Evolutionary conservation across 129 eudicot genomes (phyloP), one percentile per base, ranked within the genome.

Genomic region (Scalesia atractyloides): DNA sequence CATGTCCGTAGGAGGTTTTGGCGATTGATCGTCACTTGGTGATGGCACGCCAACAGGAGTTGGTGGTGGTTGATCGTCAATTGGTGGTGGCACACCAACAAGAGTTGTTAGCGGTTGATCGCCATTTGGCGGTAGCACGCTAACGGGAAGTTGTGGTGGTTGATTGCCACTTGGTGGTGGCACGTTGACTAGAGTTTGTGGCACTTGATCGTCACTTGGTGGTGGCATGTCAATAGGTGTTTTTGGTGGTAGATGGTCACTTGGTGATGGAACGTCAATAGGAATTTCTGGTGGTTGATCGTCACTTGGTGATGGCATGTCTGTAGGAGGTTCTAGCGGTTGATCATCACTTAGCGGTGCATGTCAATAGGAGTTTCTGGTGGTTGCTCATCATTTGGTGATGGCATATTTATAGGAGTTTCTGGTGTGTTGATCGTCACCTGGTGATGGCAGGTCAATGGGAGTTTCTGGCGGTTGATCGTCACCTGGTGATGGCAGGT

Each of bases 381-480:
- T 6, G 44, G 66, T 60, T 60, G 20, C 14, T 30, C 44, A 0
- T 30, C 19, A 60, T 0, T 60, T 6, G 66, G 44, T 60, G 66
- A 41, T 15, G 43, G 18, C 44, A 60, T 2, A 19, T 26, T 5
- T 4, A 33, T 2, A 1, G 43, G 44, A 19, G 64, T 39, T 41
- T 64, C 16, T 41, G 79, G 47, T 12, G 76, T n/a, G 77, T 73
- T 60, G 17, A 44, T 60, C 49, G 0, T 73, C 59, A 16, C 12
- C 1, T 9, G 36, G 50, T 49, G 69, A 14, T 53, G 47, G 79
- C 52, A 54, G 65, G 46, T 37, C 41, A n/a, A 13, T 65, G 5
- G 79, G 66, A n/a, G 72, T 66, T 53, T 66, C n/a, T 15, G 79
- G 57, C 19, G 73, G 67, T 66, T 54, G 58, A 18, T 73, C 26